Conservation (phyloP, 306 rosid genomes). For the Vigna hirtella region DNA sequence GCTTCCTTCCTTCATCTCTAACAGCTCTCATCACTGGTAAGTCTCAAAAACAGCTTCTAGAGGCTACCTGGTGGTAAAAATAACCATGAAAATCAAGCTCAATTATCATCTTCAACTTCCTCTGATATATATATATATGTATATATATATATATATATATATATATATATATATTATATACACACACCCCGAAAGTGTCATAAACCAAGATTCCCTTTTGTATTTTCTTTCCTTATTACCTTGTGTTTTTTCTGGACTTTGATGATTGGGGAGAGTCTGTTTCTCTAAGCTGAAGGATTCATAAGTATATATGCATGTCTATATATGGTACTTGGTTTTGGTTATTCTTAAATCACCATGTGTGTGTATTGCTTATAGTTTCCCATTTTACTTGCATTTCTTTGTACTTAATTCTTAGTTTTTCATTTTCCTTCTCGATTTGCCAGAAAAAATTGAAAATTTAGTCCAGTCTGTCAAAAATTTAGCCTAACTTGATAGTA, state of each 20-base stretch:
- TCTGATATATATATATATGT: not conserved
- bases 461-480: not conserved
- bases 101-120: conserved; percentile 3
- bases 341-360: not conserved
- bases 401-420: not conserved
- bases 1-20: conserved; percentile 51
- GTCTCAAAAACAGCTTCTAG: conserved; percentile 18
- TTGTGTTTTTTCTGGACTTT: not conserved
- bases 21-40: conserved; percentile 92
- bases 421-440: not conserved
- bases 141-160: too few relatives aligned
- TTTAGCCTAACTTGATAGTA: not conserved
- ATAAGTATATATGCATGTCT: conserved; percentile 11
- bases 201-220: not conserved
- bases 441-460: not conserved
- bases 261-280: not conserved
- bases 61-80: not conserved
- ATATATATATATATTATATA: too few relatives aligned
- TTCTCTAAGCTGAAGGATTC: conserved; percentile 2
- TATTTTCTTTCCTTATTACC: not conserved
- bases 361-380: not conserved
- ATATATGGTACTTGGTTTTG: not conserved
- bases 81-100: conserved; percentile 6
- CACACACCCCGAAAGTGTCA: not conserved
- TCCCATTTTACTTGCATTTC: conserved; percentile 9